Evolutionary conservation across 805 yeast species (phyloP).

Genomic region (Kodamaea sagamina): DNA sequence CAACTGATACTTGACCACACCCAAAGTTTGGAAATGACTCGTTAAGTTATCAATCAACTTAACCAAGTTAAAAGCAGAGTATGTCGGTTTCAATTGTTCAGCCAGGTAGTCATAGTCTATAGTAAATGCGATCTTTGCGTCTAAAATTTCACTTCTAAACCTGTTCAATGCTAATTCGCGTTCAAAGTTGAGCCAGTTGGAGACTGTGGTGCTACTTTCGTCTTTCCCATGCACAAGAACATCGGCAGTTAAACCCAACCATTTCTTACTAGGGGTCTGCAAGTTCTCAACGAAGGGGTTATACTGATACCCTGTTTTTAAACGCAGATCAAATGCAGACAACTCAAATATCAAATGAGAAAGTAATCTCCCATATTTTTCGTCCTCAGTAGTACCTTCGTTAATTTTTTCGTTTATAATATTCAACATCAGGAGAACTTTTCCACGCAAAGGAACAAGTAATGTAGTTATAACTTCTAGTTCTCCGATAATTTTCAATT

Average conservation of each 20-base stretch:
- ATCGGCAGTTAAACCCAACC: constrained; percentile 53
- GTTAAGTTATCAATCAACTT: constrained; percentile 61
- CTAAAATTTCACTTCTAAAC: constrained; percentile 51
- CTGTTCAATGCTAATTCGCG: constrained; percentile 50
- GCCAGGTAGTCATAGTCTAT: constrained; percentile 56
- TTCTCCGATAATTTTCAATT: constrained; percentile 29
- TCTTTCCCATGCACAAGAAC: constrained; percentile 30
- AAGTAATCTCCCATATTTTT: constrained; percentile 48
- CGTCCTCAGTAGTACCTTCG: constrained; percentile 23
- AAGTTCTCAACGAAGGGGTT: constrained; percentile 38
- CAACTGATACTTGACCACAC: constrained; percentile 52
- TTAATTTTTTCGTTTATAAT: constrained; percentile 27
- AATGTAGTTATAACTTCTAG: constrained; percentile 48
- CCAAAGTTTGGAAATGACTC: constrained; percentile 52
- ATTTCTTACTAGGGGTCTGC: constrained; percentile 31
- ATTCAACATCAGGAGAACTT: constrained; percentile 33
- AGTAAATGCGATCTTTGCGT: constrained; percentile 49
- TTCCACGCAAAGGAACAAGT: constrained; percentile 48
- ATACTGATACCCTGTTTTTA: constrained; percentile 48
- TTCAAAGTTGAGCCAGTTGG: constrained; percentile 57
- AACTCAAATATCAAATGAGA: constrained; percentile 62
- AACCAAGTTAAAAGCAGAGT: constrained; percentile 57
- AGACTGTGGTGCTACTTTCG: constrained; percentile 28
- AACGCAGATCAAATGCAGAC: constrained; percentile 55
- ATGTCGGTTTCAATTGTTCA: constrained; percentile 50